Evolutionary conservation across 2,329 filamentous ascomycete species (phyloP).

Genomic region (Seiridium cupressi): DNA sequence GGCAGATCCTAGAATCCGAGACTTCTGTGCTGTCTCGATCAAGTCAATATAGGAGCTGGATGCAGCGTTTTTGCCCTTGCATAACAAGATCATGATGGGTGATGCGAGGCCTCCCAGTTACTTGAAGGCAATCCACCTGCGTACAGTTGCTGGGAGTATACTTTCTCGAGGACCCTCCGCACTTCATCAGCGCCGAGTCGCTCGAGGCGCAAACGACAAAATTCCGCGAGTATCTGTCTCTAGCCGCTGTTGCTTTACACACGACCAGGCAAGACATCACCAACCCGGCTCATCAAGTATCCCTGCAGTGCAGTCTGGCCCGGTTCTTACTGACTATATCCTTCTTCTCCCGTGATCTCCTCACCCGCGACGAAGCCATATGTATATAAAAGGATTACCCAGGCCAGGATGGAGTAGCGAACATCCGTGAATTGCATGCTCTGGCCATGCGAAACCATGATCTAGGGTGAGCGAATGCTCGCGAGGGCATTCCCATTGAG

Average conservation of each 20-base stretch:
- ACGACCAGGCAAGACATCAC: slow-evolving; percentile 11
- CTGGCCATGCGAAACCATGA: too few species aligned
- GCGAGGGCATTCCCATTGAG: too few species aligned
- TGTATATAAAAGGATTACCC: too few species aligned
- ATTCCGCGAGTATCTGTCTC: slow-evolving; percentile 31
- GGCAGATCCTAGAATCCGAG: slow-evolving; percentile 13
- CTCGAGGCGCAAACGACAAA: slow-evolving; percentile 22
- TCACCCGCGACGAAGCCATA: neutral
- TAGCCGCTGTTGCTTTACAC: slow-evolving; percentile 26
- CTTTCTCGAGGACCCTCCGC: slow-evolving; percentile 25
- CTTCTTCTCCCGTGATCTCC: slow-evolving; percentile 29
- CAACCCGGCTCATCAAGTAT: slow-evolving; percentile 22
- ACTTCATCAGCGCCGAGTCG: slow-evolving; percentile 19
- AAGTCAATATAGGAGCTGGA: slow-evolving; percentile 17
- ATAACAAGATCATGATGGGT: slow-evolving; percentile 24
- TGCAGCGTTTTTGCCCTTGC: slow-evolving; percentile 30
- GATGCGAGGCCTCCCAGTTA: slow-evolving; percentile 24
- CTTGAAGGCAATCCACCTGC: slow-evolving; percentile 29
- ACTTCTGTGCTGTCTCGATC: slow-evolving; percentile 13
- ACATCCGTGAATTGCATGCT: too few species aligned
- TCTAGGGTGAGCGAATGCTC: too few species aligned
- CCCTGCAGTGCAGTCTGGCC: slow-evolving; percentile 27
- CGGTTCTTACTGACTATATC: slow-evolving; percentile 21
- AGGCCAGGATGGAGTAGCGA: too few species aligned
- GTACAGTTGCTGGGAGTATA: slow-evolving; percentile 27